A percentile compares a stretch with the other conserved stretches of the same genome.
Evolutionary conservation across 257 asterid species (phyloP).

Genomic region (Datura wrightii): DNA sequence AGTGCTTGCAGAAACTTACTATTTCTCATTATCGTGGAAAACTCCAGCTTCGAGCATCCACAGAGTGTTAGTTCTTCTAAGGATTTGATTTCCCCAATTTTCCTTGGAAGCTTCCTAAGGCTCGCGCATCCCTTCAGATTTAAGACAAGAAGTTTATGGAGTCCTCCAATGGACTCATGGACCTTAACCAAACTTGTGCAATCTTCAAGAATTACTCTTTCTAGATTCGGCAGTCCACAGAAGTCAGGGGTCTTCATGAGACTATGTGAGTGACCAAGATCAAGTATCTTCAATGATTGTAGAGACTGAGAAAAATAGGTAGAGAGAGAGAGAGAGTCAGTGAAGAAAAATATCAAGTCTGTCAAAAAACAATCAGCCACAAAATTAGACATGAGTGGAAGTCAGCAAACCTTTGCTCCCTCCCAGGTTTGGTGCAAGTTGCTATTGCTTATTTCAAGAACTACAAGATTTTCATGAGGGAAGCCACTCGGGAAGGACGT

Average conservation of each 20-base stretch:
- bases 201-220: conserved; percentile 32
- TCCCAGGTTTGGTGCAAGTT: conserved; percentile 34
- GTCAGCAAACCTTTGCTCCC: conserved; percentile 34
- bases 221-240: conserved; percentile 34
- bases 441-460: conserved; percentile 35
- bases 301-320: conserved; percentile 22
- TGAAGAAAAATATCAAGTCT: background rate
- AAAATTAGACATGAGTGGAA: background rate
- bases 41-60: conserved; percentile 29
- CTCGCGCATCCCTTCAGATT: conserved; percentile 25
- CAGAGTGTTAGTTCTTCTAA: conserved; percentile 27
- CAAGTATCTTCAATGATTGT: conserved; percentile 32
- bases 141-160: conserved; percentile 22
- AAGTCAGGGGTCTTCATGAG: conserved; percentile 34
- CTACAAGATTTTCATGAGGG: conserved; percentile 32
- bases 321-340: conserved; percentile 21
- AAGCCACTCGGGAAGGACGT: conserved; percentile 26
- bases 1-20: background rate
- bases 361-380: background rate
- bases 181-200: conserved; percentile 32
- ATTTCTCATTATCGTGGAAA: background rate
- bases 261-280: conserved; percentile 31
- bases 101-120: conserved; percentile 31
- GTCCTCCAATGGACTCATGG: conserved; percentile 34
- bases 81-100: conserved; percentile 26